Evolutionary conservation across 176 grass and related monocot genomes (phyloP).

Genomic region (Oryza glumipatula): DNA sequence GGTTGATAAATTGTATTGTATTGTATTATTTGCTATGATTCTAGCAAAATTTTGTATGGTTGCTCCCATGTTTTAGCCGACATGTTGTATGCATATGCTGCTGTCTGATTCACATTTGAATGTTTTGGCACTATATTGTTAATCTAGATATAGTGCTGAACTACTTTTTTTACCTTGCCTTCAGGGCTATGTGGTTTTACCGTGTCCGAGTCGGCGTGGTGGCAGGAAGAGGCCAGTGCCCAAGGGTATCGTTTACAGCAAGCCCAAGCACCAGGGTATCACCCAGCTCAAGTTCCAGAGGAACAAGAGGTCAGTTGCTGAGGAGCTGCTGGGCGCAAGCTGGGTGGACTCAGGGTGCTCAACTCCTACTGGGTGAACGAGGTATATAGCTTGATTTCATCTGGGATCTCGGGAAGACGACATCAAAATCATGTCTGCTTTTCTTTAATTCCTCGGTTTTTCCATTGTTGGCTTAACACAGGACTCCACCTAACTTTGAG

Average conservation of each 20-base stretch:
- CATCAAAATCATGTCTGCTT: background rate
- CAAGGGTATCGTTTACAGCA: slow-evolving; percentile 86
- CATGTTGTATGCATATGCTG: background rate
- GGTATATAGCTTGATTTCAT: slow-evolving; percentile 51
- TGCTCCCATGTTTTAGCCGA: background rate
- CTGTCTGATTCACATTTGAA: background rate
- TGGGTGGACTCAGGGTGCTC: slow-evolving; percentile 63
- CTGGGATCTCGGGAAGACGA: background rate
- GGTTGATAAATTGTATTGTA: background rate
- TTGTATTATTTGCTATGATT: background rate
- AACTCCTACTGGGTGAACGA: slow-evolving; percentile 95
- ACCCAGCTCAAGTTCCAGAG: slow-evolving; percentile 94
- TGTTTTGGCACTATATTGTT: background rate
- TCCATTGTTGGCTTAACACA: background rate
- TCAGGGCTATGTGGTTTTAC: slow-evolving; percentile 62
- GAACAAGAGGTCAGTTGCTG: slow-evolving; percentile 93
- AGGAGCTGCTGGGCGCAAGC: slow-evolving; percentile 66
- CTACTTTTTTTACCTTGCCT: background rate
- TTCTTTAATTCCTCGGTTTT: background rate
- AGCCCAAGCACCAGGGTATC: slow-evolving; percentile 95
- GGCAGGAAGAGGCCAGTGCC: slow-evolving; percentile 88
- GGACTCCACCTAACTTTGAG: slow-evolving; percentile 72
- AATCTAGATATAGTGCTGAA: background rate
- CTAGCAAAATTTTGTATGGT: background rate
- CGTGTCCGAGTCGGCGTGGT: slow-evolving; percentile 58